Evolutionary conservation across 2,329 filamentous ascomycete species (phyloP).

Genomic region (Penicillium janthinellum): DNA sequence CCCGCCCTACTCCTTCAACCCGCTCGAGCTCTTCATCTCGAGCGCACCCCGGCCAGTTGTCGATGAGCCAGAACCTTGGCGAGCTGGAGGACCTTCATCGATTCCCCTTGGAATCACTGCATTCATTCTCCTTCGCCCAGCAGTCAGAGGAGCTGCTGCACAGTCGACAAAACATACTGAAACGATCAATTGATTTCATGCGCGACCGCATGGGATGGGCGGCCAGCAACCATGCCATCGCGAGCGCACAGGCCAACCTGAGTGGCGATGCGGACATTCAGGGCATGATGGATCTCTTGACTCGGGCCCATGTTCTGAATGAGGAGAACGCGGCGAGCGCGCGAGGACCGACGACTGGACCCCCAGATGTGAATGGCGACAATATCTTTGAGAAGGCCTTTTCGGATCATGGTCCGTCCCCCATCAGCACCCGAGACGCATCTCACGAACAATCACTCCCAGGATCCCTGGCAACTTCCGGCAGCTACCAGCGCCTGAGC

Average conservation of each 20-base stretch:
- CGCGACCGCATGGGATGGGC: slow-evolving; percentile 86
- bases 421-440: slow-evolving; percentile 23
- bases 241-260: slow-evolving; percentile 78
- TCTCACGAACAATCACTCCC: slow-evolving; percentile 22
- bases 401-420: slow-evolving; percentile 42
- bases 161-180: slow-evolving; percentile 88
- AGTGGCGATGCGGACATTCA: slow-evolving; percentile 84
- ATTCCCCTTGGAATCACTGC: slow-evolving; percentile 92
- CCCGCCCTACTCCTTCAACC: slow-evolving; percentile 71
- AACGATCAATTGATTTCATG: slow-evolving; percentile 95
- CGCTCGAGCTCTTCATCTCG: slow-evolving; percentile 62
- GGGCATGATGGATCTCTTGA: slow-evolving; percentile 84
- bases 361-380: slow-evolving; percentile 69
- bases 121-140: slow-evolving; percentile 97
- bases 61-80: slow-evolving; percentile 70
- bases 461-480: slow-evolving; percentile 20
- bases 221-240: slow-evolving; percentile 71
- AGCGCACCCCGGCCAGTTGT: slow-evolving; percentile 56
- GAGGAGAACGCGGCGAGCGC: slow-evolving; percentile 51
- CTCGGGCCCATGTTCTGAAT: slow-evolving; percentile 76
- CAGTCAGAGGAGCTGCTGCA: slow-evolving; percentile 91
- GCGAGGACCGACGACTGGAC: slow-evolving; percentile 75
- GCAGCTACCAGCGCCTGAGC: slow-evolving; percentile 32
- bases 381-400: slow-evolving; percentile 90
- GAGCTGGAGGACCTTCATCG: slow-evolving; percentile 81